Evolutionary conservation across 148 eudicot species (phyloP).

Genomic region (Vaccinium vitisidaea): DNA sequence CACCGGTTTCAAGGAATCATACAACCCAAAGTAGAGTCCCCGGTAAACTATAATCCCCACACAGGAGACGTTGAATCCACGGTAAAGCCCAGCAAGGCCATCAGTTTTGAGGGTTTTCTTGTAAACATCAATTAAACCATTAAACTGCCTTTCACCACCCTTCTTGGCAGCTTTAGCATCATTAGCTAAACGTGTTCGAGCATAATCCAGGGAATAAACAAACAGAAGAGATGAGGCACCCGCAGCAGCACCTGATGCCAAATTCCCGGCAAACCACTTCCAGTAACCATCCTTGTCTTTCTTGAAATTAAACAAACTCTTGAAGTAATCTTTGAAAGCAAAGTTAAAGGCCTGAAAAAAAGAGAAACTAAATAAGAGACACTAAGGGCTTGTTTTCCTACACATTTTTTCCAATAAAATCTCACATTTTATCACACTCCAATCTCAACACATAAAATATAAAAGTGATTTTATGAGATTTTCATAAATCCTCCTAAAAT

Average conservation of each 20-base stretch:
- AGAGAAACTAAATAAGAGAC: neutral
- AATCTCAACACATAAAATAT: too few species aligned
- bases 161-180: slow-evolving; percentile 70
- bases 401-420: too few species aligned
- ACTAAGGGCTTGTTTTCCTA: too few species aligned
- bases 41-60: slow-evolving; percentile 80
- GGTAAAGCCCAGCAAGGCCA: slow-evolving; percentile 78
- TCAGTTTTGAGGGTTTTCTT: slow-evolving; percentile 65
- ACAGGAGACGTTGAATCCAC: slow-evolving; percentile 79
- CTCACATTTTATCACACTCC: too few species aligned
- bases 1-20: slow-evolving; percentile 76
- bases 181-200: slow-evolving; percentile 74
- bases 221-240: slow-evolving; percentile 75
- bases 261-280: slow-evolving; percentile 87
- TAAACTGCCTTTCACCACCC: slow-evolving; percentile 73
- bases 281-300: slow-evolving; percentile 85
- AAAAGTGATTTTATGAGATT: too few species aligned
- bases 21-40: slow-evolving; percentile 80
- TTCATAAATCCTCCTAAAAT: too few species aligned
- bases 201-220: slow-evolving; percentile 76
- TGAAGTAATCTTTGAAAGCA: slow-evolving; percentile 83
- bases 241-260: slow-evolving; percentile 88
- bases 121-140: slow-evolving; percentile 79
- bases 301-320: slow-evolving; percentile 73
- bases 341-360: slow-evolving; percentile 77